Percentiles rank a stretch among this genome's conserved stretches.
Conservation (phyloP, 169 alveolate genomes). For the Eimeria zaria region DNA sequence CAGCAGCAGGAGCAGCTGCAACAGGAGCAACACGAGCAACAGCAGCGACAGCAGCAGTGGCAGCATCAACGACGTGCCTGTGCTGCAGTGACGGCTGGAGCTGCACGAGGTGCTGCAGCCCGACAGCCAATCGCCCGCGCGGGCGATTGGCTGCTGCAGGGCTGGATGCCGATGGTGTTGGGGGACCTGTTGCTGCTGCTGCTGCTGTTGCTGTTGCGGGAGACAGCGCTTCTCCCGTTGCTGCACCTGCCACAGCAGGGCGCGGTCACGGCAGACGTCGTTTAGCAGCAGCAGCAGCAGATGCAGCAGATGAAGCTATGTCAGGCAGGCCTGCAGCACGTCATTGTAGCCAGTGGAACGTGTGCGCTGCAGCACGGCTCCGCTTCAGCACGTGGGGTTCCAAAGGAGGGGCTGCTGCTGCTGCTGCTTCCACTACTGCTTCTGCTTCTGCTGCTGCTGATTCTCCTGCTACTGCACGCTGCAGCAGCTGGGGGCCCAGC, state of each 20-base stretch:
- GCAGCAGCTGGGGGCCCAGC: slow-evolving; percentile 35
- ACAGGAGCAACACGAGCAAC: too few relatives aligned
- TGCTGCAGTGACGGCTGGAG: slow-evolving; percentile 19
- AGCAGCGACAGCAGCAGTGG: too few relatives aligned
- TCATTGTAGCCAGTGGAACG: too few relatives aligned
- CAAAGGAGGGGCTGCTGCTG: not conserved
- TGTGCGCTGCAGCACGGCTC: not conserved
- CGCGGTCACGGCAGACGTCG: not conserved
- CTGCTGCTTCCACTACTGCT: not conserved
- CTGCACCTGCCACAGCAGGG: slow-evolving; percentile 1
- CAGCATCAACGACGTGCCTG: slow-evolving; percentile 7
- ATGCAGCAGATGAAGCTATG: not conserved
- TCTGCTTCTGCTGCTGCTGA: not conserved
- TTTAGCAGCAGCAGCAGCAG: slow-evolving; percentile 14
- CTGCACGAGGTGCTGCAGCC: slow-evolving; percentile 7
- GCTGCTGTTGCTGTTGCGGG: not conserved
- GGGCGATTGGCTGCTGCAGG: not conserved
- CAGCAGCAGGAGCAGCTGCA: too few relatives aligned
- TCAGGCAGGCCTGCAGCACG: not conserved
- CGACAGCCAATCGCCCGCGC: not conserved
- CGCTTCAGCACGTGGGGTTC: not conserved
- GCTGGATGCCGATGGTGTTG: not conserved
- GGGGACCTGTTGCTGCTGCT: not conserved
- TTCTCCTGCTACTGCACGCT: not conserved
- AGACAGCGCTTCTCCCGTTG: slow-evolving; percentile 37